Percentiles rank a stretch among this genome's conserved stretches.
These are phyloP conservation scores for Saturnispora silvae DNA, from an alignment of 805 yeast species.

Conservation along the genomic window DNA sequence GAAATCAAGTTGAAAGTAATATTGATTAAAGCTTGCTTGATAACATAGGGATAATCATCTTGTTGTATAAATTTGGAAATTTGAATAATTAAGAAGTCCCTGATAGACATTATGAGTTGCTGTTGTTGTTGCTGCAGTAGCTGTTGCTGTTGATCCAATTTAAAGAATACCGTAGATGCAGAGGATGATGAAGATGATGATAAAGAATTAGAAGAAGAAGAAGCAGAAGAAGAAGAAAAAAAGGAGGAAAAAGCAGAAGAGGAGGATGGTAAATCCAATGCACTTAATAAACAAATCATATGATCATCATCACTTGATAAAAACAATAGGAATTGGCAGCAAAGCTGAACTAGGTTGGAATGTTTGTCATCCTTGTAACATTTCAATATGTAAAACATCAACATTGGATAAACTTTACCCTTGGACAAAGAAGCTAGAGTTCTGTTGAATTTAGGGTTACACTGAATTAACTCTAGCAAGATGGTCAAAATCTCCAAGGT, in stretches of 20 bases:
- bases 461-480: conserved; percentile 68
- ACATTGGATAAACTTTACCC: conserved; percentile 40
- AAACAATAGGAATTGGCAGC: conserved; percentile 43
- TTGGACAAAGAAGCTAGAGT: conserved; percentile 34
- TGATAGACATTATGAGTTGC: too few species aligned
- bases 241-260: too few species aligned
- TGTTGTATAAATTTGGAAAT: conserved; percentile 32
- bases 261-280: too few species aligned
- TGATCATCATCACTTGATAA: too few species aligned
- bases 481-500: conserved; percentile 49
- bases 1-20: conserved; percentile 53
- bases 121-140: too few species aligned
- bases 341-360: conserved; percentile 36
- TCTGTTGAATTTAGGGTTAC: conserved; percentile 47
- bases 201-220: too few species aligned
- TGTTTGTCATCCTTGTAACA: conserved; percentile 32
- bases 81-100: conserved; percentile 55
- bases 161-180: conserved; percentile 30
- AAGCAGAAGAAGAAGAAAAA: too few species aligned
- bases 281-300: too few species aligned
- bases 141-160: too few species aligned
- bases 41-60: conserved; percentile 24
- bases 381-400: conserved; percentile 48
- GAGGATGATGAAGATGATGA: conserved; percentile 41
- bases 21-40: conserved; percentile 44